phyloP scores from a whole-genome alignment of 805 yeast species.

The Candida pseudoglaebosa region DNA sequence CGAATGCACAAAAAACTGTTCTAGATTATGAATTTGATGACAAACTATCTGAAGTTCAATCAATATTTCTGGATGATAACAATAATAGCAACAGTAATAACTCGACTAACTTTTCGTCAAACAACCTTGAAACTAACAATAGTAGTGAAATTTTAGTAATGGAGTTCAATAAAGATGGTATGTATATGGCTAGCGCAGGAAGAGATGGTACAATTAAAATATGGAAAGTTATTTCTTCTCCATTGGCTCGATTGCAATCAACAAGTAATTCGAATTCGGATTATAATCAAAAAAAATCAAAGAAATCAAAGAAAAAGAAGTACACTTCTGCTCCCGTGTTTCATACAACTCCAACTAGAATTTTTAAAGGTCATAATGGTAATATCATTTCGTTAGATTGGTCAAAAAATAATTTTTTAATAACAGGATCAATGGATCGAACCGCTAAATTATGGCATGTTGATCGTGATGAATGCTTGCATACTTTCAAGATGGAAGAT shows the following conservation, averaged over 20 bases:
- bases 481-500: slow-evolving; percentile 69
- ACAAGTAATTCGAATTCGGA: slow-evolving; percentile 16
- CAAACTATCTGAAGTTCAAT: slow-evolving; percentile 1
- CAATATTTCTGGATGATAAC: background rate
- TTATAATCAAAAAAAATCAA: slow-evolving; percentile 11
- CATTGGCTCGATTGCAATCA: slow-evolving; percentile 58
- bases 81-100: slow-evolving; percentile 1
- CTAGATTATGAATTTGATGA: slow-evolving; percentile 1
- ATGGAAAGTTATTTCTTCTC: slow-evolving; percentile 78
- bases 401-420: slow-evolving; percentile 80
- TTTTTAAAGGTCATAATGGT: slow-evolving; percentile 62
- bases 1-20: slow-evolving; percentile 4
- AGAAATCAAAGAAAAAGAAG: slow-evolving; percentile 13
- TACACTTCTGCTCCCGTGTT: slow-evolving; percentile 71
- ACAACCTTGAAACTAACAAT: slow-evolving; percentile 1
- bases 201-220: slow-evolving; percentile 63
- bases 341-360: slow-evolving; percentile 57
- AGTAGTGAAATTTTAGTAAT: slow-evolving; percentile 63
- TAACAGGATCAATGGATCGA: slow-evolving; percentile 80
- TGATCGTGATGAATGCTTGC: slow-evolving; percentile 57
- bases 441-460: slow-evolving; percentile 85
- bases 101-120: background rate
- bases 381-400: slow-evolving; percentile 78
- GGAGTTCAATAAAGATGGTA: slow-evolving; percentile 76
- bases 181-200: slow-evolving; percentile 80